Base-by-base conservation (phyloP, 306 rosid genomes). In the Quercus robur region DNA sequence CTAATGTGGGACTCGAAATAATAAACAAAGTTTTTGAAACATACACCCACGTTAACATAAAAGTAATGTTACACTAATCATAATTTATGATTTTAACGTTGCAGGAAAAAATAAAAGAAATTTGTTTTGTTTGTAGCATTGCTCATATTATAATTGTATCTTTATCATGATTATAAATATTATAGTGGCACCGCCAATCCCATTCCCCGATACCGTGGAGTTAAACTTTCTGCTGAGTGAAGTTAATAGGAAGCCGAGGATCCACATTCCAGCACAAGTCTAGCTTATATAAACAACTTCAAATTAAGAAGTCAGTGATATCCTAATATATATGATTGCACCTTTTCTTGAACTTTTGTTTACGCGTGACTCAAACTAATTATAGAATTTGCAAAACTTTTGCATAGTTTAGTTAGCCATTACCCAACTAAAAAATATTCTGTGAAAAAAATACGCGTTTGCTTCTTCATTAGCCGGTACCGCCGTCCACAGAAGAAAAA, bases 281-380 rank as follows among this genome's bases (percentile, higher is more conserved):
- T 4, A 23, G 67, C 33, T 59, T 59, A 41, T 41, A 41, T 41
- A 41, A 41, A 41, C 15, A 59, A 59, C 67, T 59, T 23, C 19
- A 41, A 41, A 41, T 41, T 59, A 71, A 78, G 86, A 76, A 82
- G 85, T 81, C 83, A 67, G 83, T 74, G 68, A 81, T 73, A 78
- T 73, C 46, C 66, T 56, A 75, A 81, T 41, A 41, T 41, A 41
- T 41, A 41, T 81, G 68, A 80, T 81, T 77, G 83, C 63, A 21
- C 79, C 59, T 80, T 82, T 84, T 51, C 64, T 78, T 59, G 71
- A 85, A 76, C 90, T 80, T 84, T 84, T 82, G 72, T 69, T 74
- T 81, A 69, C 91, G 97, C 97, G 91, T 92, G 97, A 81, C 61
- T 58, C 31, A 66, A 41, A 73, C 71, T 75, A 79, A 79, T 82